Evolutionary conservation across 2,329 filamentous ascomycete genomes (phyloP), one percentile per base, ranked within the genome.

Genomic region (Pochonia chlamydosporia): DNA sequence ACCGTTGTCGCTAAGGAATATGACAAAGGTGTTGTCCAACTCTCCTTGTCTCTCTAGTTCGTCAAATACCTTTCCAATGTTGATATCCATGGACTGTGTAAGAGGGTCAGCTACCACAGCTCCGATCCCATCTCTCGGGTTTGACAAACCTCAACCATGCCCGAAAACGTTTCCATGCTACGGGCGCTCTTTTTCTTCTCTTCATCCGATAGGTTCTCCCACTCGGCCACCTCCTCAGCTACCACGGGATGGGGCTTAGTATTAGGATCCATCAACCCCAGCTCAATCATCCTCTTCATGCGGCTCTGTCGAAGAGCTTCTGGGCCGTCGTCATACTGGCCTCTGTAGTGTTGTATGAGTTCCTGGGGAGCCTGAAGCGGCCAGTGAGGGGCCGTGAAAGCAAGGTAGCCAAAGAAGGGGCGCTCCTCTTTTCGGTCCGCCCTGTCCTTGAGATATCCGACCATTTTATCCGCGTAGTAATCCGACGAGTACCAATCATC

Each of bases 61-160:
- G 30, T 77, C 65, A 20, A 82, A 63, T 3, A 84, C 74, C 48
- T 76, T 76, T 30, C 80, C 80, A 16, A 85, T 72, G 49, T 82
- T 80, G 48, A 60, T 59, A 54, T 85, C 81, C 44, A 84, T 82
- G 44, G 68, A 69, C n/a, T n/a, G n/a, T n/a, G n/a, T n/a, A n/a
- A n/a, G n/a, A n/a, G n/a, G n/a, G n/a, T n/a, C n/a, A n/a, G n/a
- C n/a, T n/a, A n/a, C n/a, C n/a, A n/a, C n/a, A n/a, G n/a, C n/a
- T n/a, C n/a, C n/a, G n/a, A n/a, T n/a, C n/a, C n/a, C n/a, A n/a
- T n/a, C n/a, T n/a, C n/a, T n/a, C n/a, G n/a, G n/a, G n/a, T n/a
- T n/a, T n/a, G n/a, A n/a, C n/a, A n/a, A n/a, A n/a, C n/a, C 47
- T 84, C 79, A 3, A 84, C 79, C 78, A 85, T 84, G 11, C 69